Evolutionary conservation across 139 green algal genomes (phyloP).

Genomic region (Chlorella sorokiniana): DNA sequence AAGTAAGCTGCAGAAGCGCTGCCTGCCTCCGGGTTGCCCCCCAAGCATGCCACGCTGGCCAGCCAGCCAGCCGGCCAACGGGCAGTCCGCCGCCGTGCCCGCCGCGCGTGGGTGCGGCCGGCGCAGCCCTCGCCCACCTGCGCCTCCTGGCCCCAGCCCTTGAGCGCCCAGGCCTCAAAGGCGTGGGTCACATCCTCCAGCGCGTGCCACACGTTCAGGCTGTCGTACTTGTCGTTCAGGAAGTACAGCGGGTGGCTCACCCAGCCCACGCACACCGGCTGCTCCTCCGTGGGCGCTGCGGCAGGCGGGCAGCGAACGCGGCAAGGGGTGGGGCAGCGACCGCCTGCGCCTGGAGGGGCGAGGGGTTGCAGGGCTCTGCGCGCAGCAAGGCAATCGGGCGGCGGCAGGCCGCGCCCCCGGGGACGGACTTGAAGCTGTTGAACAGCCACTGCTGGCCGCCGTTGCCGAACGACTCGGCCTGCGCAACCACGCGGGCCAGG

Average conservation of each 20-base stretch:
- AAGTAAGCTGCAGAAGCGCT: background rate
- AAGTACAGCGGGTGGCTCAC: conserved; percentile 11
- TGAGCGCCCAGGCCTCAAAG: background rate
- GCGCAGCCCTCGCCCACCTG: background rate
- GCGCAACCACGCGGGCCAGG: background rate
- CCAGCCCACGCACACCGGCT: conserved; percentile 1
- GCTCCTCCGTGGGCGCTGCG: background rate
- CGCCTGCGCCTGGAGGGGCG: too few species aligned
- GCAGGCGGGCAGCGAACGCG: too few species aligned
- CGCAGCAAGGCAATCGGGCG: background rate
- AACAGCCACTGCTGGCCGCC: conserved; percentile 16
- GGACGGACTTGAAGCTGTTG: background rate
- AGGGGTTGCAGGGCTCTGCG: too few species aligned
- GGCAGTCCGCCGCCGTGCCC: too few species aligned
- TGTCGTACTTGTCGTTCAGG: background rate
- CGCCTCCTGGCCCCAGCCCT: background rate
- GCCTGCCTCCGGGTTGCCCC: too few species aligned
- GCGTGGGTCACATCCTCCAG: conserved; percentile 20
- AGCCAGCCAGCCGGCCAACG: too few species aligned
- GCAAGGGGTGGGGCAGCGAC: too few species aligned
- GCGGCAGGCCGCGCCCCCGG: background rate
- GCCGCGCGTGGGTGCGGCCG: too few species aligned
- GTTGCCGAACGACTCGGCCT: background rate
- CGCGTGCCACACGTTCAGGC: conserved; percentile 2
- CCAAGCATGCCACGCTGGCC: background rate